Percentiles rank a stretch among this genome's conserved stretches.
These are phyloP conservation scores for Pachysandra terminalis DNA, from an alignment of 164 flowering plant genomes.

Conservation along the genomic window DNA sequence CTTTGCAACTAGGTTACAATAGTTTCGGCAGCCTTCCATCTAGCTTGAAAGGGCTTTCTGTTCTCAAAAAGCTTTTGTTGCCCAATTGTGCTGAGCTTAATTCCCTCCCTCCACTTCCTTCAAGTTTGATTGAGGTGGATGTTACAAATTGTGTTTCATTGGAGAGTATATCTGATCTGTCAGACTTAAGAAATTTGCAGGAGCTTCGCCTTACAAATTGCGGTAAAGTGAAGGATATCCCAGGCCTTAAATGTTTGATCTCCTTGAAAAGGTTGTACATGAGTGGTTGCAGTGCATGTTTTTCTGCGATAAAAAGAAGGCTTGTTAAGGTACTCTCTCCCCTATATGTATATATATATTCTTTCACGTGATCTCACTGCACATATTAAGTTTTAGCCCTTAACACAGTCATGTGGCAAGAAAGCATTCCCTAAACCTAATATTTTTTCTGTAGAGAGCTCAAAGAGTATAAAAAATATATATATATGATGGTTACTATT, in stretches of 20 bases:
- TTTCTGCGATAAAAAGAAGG: constrained; percentile 15
- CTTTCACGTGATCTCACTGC: too few species aligned
- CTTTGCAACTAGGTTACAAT: constrained; percentile 27
- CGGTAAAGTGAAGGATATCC: constrained; percentile 24
- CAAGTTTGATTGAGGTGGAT: constrained; percentile 24
- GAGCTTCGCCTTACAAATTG: constrained; percentile 35
- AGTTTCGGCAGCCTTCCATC: constrained; percentile 33
- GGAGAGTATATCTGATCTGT: constrained; percentile 28
- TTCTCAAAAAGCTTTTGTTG: constrained; percentile 24
- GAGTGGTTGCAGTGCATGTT: constrained; percentile 28
- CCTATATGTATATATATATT: neutral
- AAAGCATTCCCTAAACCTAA: too few species aligned
- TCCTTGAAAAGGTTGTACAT: constrained; percentile 32
- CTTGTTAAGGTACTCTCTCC: constrained; percentile 18
- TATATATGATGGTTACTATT: too few species aligned
- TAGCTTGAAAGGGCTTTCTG: constrained; percentile 30
- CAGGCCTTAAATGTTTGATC: constrained; percentile 40
- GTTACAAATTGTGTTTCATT: constrained; percentile 27
- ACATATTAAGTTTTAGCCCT: too few species aligned
- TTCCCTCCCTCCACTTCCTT: constrained; percentile 40
- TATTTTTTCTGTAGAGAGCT: too few species aligned
- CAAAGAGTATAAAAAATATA: too few species aligned
- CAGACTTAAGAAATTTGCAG: constrained; percentile 23
- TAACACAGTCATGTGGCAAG: too few species aligned
- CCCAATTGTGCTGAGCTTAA: constrained; percentile 25